Percentiles rank a stretch among this genome's conserved stretches.
These are phyloP conservation scores for Vigna nakashimae DNA, from an alignment of 306 rosid species.

Conservation along the genomic window DNA sequence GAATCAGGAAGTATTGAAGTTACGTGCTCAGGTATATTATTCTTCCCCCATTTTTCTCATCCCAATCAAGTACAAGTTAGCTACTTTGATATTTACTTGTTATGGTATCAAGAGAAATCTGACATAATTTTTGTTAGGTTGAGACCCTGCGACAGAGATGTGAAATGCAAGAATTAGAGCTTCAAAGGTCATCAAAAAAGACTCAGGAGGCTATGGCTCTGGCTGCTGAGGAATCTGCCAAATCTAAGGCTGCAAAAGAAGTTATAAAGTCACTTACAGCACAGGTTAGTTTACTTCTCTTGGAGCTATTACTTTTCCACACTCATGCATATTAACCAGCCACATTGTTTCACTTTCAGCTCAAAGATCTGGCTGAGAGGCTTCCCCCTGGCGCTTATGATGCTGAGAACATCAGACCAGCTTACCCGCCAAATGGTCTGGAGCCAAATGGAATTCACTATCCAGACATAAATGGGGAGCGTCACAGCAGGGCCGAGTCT, in stretches of 20 bases:
- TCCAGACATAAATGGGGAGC: conserved; percentile 67
- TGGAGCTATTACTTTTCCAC: conserved; percentile 19
- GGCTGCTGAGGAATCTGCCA: conserved; percentile 88
- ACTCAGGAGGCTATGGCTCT: conserved; percentile 81
- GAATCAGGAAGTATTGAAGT: conserved; percentile 86
- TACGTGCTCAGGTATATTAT: conserved; percentile 79
- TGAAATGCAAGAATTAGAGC: conserved; percentile 84
- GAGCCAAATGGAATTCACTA: conserved; percentile 72
- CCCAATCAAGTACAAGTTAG: conserved; percentile 14
- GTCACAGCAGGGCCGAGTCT: conserved; percentile 76
- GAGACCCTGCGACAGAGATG: conserved; percentile 83
- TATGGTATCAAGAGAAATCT: conserved; percentile 22
- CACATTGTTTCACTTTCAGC: conserved; percentile 69
- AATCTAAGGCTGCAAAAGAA: conserved; percentile 94
- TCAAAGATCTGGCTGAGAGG: conserved; percentile 94
- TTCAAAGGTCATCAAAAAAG: conserved; percentile 83
- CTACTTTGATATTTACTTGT: conserved; percentile 25
- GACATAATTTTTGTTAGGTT: conserved; percentile 60
- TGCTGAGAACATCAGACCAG: conserved; percentile 69
- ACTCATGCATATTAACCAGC: conserved; percentile 26
- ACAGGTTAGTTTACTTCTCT: conserved; percentile 63
- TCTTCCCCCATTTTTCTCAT: conserved; percentile 19
- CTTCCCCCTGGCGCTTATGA: conserved; percentile 86
- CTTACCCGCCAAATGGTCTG: conserved; percentile 68
- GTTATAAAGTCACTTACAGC: conserved; percentile 94